Evolutionary conservation across 768 basidiomycete genomes (phyloP).

Genomic region (Podaxis sp.): DNA sequence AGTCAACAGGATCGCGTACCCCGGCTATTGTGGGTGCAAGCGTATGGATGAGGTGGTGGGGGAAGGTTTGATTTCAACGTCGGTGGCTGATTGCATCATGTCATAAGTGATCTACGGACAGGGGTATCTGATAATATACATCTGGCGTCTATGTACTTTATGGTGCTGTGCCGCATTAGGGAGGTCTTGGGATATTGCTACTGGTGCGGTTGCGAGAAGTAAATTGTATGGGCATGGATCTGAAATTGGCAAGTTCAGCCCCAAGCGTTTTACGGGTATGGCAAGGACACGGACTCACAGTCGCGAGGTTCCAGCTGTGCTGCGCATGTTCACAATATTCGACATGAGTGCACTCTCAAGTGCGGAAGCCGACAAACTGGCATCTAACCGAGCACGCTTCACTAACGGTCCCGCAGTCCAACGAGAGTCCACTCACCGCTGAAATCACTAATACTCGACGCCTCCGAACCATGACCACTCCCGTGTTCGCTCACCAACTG

Average conservation of each 20-base stretch:
- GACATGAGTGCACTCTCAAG: slow-evolving; percentile 78
- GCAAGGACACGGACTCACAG: slow-evolving; percentile 36
- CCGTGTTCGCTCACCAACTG: slow-evolving; percentile 49
- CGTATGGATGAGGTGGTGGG: not conserved
- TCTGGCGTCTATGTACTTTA: not conserved
- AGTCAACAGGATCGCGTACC: not conserved
- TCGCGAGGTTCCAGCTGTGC: slow-evolving; percentile 47
- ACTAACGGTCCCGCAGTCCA: not conserved
- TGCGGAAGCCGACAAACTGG: slow-evolving; percentile 73
- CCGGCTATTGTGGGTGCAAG: not conserved
- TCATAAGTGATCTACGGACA: not conserved
- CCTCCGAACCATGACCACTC: slow-evolving; percentile 66
- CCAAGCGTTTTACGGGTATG: not conserved
- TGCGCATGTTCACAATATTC: slow-evolving; percentile 47
- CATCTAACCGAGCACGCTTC: slow-evolving; percentile 36
- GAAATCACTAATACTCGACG: slow-evolving; percentile 82
- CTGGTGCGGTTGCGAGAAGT: slow-evolving; percentile 6
- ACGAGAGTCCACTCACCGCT: slow-evolving; percentile 52
- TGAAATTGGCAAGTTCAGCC: not conserved
- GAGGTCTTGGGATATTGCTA: not conserved
- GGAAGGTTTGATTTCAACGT: not conserved
- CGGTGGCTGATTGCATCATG: slow-evolving; percentile 4
- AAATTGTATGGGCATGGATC: slow-evolving; percentile 7
- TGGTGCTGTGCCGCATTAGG: not conserved
- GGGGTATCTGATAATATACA: not conserved